Base-by-base conservation (phyloP, 1,284 basidiomycete species). In the Nidula niveotomentosa region DNA sequence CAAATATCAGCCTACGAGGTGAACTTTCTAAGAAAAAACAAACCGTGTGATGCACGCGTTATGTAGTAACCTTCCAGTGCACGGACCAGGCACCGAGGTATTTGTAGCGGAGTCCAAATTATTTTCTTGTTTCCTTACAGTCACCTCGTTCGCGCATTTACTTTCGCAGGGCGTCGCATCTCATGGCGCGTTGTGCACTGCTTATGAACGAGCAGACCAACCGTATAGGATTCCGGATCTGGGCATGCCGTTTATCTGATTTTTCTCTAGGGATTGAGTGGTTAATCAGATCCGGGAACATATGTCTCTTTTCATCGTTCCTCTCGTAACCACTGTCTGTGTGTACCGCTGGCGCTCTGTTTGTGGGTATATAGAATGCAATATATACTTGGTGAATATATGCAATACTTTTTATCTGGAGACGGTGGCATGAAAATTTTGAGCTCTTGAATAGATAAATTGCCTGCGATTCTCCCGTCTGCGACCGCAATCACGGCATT, bases 271-370 rank as follows among this genome's bases (percentile, higher is more conserved):
- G 71, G 81, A 78, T 74, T 65, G 70, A 66, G 75, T 76, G 86
- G 84, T 77, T 81, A 88, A 88, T 88, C 85, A 86, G 86, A 73
- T 79, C 73, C 74, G 78, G 82, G 68, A 71, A 86, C 81, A 88
- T 64, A 58, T 62, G 49, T 35, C 34, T 49, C 13, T 47, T 10
- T 17, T 13, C 12, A 47, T 6, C 13, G 2, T 6, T 30, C 4
- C 39, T 41, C 13, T 41, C 15, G 7, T 41, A 30, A 30, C 30
- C 30, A 30, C 30, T 30, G 30, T 30, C 30, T 30, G 30, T 23
- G 23, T 23, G 23, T 30, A 30, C 30, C 5, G 30, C 30, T 30
- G 30, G 5, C 30, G 30, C 30, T 30, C 30, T 30, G 30, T 30
- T 30, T 30, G 30, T 30, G 30, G 30, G 30, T 30, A 30, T 1